These are phyloP conservation scores for Trichoderma semiorbis DNA, from an alignment of 2,329 filamentous ascomycete genomes.

Conservation along the genomic window DNA sequence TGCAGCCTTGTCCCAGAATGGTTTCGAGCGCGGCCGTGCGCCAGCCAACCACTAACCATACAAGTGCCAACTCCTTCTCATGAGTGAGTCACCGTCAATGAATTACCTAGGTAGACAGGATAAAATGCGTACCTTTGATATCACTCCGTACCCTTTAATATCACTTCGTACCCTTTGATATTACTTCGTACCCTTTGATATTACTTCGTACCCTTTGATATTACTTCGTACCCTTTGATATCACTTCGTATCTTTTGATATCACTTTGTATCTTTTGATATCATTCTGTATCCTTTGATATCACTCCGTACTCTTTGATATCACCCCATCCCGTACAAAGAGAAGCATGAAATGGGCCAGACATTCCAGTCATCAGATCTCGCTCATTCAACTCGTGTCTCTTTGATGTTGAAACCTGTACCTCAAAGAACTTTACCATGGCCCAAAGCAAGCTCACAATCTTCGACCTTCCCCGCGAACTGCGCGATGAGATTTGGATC, in stretches of 20 bases:
- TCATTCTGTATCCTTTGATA: neutral
- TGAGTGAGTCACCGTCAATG: neutral
- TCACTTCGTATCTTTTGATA: neutral
- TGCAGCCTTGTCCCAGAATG: neutral
- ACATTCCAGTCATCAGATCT: neutral
- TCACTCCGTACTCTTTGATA: neutral
- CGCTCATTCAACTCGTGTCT: neutral
- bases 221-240: neutral
- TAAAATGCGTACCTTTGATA: neutral
- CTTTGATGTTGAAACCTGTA: neutral
- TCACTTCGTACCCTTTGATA: too few species aligned
- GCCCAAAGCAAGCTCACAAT: neutral
- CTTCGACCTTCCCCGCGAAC: neutral
- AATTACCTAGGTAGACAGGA: neutral
- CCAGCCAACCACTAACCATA: neutral
- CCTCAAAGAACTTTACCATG: neutral
- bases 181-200: neutral
- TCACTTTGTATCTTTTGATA: too few species aligned
- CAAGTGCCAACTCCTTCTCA: neutral
- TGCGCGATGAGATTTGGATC: neutral
- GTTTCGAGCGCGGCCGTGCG: neutral
- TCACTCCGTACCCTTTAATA: neutral
- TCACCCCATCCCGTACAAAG: neutral
- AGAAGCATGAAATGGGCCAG: neutral
- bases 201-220: neutral